A percentile compares a stretch with the other conserved stretches of the same genome.
phyloP scores from a whole-genome alignment of 345 rosid species.

The Eucalyptus tenuipes region DNA sequence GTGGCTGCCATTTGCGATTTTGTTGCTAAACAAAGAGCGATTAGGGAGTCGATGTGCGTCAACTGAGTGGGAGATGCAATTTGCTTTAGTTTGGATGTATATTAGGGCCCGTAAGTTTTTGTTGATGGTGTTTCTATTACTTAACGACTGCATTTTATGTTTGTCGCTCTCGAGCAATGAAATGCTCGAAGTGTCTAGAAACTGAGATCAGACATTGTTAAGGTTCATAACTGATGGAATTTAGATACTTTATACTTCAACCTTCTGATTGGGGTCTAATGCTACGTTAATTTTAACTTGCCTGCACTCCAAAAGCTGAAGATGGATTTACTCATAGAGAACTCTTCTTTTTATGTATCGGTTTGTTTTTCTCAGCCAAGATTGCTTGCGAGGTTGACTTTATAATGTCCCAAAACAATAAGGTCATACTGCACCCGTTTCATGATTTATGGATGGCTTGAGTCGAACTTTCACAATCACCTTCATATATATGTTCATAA shows the following conservation, averaged over 20 bases:
- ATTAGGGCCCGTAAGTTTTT: neutral
- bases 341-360: neutral
- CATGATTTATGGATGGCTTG: neutral
- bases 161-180: no score
- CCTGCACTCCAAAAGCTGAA: neutral
- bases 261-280: neutral
- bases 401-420: no score
- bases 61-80: neutral
- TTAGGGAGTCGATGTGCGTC: neutral
- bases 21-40: neutral
- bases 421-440: no score
- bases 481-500: no score
- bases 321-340: neutral
- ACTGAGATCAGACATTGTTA: no score
- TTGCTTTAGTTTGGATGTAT: neutral
- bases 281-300: neutral
- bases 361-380: neutral
- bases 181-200: neutral
- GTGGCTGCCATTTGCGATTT: no score
- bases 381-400: neutral
- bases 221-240: no score
- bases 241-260: neutral
- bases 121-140: neutral
- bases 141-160: no score
- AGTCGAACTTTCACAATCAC: neutral